Conservation (phyloP, 495 filamentous ascomycete species). For the Cryomyces minteri region DNA sequence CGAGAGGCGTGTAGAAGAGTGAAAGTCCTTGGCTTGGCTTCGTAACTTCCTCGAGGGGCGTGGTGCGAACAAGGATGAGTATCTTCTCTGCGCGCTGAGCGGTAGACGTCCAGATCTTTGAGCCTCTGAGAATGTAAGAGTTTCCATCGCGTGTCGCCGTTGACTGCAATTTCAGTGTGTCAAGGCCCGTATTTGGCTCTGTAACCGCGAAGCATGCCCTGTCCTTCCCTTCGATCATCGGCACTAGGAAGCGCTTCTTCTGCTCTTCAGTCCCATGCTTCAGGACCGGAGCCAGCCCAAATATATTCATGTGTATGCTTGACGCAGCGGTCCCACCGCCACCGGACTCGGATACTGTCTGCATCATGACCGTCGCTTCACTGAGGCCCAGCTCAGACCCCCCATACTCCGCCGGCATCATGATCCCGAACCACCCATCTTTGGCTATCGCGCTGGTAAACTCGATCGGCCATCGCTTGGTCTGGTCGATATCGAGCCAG, state of each 20-base stretch:
- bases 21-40: constrained; percentile 13
- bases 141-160: constrained; percentile 8
- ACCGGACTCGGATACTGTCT: constrained; percentile 15
- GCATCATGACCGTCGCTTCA: constrained; percentile 16
- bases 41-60: constrained; percentile 11
- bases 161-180: constrained; percentile 14
- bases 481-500: constrained; percentile 12
- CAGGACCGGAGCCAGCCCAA: constrained; percentile 12
- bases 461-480: constrained; percentile 9
- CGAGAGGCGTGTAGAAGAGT: constrained; percentile 15
- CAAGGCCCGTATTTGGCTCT: constrained; percentile 16
- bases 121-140: constrained; percentile 10
- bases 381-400: constrained; percentile 13
- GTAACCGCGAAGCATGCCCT: constrained; percentile 14
- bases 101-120: constrained; percentile 17
- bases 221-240: constrained; percentile 13
- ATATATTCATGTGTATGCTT: constrained; percentile 16
- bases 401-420: constrained; percentile 13
- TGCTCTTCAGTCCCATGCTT: constrained; percentile 16
- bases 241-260: constrained; percentile 9
- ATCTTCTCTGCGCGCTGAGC: constrained; percentile 15
- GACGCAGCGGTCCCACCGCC: constrained; percentile 11
- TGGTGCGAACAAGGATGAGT: constrained; percentile 15
- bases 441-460: constrained; percentile 12
- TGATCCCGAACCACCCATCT: constrained; percentile 14